Base-by-base conservation (phyloP, 2,329 filamentous ascomycete species). In the Aureobasidium lini region DNA sequence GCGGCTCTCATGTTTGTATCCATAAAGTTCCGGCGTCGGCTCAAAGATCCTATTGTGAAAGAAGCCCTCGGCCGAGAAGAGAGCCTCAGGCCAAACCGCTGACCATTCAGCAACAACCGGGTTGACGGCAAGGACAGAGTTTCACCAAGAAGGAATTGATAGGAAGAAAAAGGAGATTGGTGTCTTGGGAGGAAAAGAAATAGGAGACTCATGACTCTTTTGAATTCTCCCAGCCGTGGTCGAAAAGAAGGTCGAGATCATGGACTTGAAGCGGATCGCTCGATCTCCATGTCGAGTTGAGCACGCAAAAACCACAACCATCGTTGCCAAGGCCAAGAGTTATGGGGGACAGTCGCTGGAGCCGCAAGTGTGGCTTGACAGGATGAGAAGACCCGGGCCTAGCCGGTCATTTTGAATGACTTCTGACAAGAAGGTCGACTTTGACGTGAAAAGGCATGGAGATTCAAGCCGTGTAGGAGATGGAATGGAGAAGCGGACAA, bases 171-270 rank as follows among this genome's bases (percentile, higher is more conserved):
- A 52, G 13, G 36, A 40, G 8, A 40, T 40, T 31, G 36, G 7
- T 39, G 18, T 16, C 34, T 40, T 6, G 6, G 6, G 16, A 13
- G 23, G 18, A 40, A 28, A 40, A 40, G 23, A 31, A 52, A 52
- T 52, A 52, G 48, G 36, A 50, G 47, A 52, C 36, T 52, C 48
- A 52, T 52, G 48, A 52, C 48, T 52, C 48, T 52, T 52, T 39
- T 29, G 13, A 8, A 16, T 6, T 52, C 13, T 40, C 11, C 6
- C 1, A 16, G 50, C 5, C 23, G 37, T 54, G 11, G 11, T 18
- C 2, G 39, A 16, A 43, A 23, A 54, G n/a, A 43, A n/a, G 39
- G 39, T 23, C 36, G 31, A 4, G 39, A 54, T 54, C 50, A 43
- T 16, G 16, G 29, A 28, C 34, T 40, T 3, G 4, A 9, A 43